Base-by-base conservation (phyloP, 1,284 basidiomycete genomes). In the Boletus coffeatus region DNA sequence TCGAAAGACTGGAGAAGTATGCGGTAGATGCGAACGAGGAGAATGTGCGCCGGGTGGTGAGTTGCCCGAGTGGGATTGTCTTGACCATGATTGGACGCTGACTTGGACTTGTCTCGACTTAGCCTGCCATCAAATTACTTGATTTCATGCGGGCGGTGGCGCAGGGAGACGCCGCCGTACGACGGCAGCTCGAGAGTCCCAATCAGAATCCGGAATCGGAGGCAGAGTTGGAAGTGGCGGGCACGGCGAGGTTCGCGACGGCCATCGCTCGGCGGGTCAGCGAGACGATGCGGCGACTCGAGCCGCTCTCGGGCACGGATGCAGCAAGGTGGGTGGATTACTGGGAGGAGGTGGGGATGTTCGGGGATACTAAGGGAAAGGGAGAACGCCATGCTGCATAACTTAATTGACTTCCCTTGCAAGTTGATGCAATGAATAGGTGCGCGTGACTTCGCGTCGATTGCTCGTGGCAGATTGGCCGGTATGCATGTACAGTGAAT, bases 121-220 rank as follows among this genome's bases (percentile, higher is more conserved):
- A 70, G 73, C 69, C 64, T 59, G 70, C 67, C 2, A 61, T 69
- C 57, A 66, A 67, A 50, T 13, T 72, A 16, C 53, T 72, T 29
- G 37, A 57, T 14, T 71, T 64, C 21, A 61, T 71, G 46, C 56
- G 64, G 9, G 16, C 18, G 5, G 11, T 57, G 2, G 52, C 56
- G 10, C 34, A 57, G 53, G 55, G 56, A 1, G 66, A 71, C 25
- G 57, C 18, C 14, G 39, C 18, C 25, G 48, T 61, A 32, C 43
- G 56, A 21, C 59, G 50, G 21, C 57, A 48, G 56, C 58, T n/a
- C 3, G 25, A 55, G 13, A 55, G 46, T 16, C 8, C 16, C 7
- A 18, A 37, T n/a, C 39, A 52, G 53, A 34, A 18, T 21, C 18
- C 18, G 5, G 32, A 16, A 34, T 56, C 5, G 16, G 32, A 56